Evolutionary conservation across 2,329 filamentous ascomycete species (phyloP).

Genomic region (Fusarium redolens): DNA sequence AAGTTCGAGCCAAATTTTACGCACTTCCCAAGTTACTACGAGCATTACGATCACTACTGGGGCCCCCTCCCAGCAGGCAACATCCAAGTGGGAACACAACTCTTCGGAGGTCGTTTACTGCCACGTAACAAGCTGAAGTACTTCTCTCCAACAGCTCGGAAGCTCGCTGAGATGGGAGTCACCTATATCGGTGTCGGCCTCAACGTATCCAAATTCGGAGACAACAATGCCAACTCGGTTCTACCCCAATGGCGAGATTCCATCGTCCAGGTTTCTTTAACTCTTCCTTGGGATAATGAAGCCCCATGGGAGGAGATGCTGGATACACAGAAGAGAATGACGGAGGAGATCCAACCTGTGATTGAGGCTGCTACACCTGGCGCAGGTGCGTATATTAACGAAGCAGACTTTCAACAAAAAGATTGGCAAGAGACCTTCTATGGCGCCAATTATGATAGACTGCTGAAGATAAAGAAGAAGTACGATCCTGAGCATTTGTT

Average conservation of each 20-base stretch:
- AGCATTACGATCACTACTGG: constrained; percentile 57
- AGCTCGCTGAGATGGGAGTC: constrained; percentile 37
- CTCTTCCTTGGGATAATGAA: constrained; percentile 45
- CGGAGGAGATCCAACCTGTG: constrained; percentile 39
- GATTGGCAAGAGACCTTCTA: constrained; percentile 59
- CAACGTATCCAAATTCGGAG: constrained; percentile 44
- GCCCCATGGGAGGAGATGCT: constrained; percentile 47
- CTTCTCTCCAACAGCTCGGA: constrained; percentile 24
- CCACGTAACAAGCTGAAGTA: constrained; percentile 49
- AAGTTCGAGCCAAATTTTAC: constrained; percentile 21
- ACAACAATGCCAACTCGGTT: constrained; percentile 48
- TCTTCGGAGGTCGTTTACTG: constrained; percentile 57
- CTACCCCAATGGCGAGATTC: constrained; percentile 56
- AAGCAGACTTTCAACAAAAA: constrained; percentile 59
- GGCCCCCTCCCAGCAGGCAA: constrained; percentile 54
- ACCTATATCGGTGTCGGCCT: constrained; percentile 46
- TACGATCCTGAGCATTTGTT: constrained; percentile 61
- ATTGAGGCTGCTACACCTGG: constrained; percentile 53
- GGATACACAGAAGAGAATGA: constrained; percentile 45
- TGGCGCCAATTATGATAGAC: constrained; percentile 56
- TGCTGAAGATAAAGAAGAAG: constrained; percentile 59
- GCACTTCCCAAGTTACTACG: constrained; percentile 46
- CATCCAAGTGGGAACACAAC: constrained; percentile 46
- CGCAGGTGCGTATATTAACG: constrained; percentile 61
- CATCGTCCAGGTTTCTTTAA: constrained; percentile 47